Conservation (phyloP, 1,284 basidiomycete species). For the Trichosporon coremiiforme region DNA sequence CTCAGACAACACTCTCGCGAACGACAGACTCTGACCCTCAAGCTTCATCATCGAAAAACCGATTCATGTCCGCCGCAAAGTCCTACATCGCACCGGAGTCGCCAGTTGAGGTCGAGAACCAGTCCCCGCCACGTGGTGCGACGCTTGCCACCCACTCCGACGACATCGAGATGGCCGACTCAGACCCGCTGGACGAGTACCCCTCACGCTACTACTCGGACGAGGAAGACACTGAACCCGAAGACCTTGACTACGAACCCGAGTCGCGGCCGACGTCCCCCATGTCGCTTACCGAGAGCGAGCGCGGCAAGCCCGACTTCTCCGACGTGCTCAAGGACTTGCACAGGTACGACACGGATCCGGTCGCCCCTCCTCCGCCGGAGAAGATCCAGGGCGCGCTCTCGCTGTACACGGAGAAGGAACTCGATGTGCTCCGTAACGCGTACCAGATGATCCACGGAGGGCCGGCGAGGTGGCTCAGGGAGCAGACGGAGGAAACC, state of each 20-base stretch:
- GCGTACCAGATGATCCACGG: neutral
- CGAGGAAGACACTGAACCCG: conserved; percentile 6
- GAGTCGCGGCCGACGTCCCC: conserved; percentile 3
- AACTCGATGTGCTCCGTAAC: neutral
- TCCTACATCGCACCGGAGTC: neutral
- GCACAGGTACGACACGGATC: conserved; percentile 12
- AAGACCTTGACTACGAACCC: neutral
- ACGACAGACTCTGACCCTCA: neutral
- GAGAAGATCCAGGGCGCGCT: conserved; percentile 3
- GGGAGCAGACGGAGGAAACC: neutral
- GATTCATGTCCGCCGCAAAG: neutral
- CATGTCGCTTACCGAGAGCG: conserved; percentile 13
- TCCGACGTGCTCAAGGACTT: neutral
- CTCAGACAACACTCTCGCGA: neutral
- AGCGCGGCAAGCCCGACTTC: conserved; percentile 10
- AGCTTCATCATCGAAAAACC: neutral
- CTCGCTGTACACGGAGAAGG: conserved; percentile 11
- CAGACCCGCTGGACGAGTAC: neutral
- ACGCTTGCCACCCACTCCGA: neutral
- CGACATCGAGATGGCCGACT: neutral
- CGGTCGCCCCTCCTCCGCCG: neutral
- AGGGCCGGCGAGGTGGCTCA: conserved; percentile 1
- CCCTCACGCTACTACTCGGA: conserved; percentile 3
- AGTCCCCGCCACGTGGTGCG: neutral
- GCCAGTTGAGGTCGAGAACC: conserved; percentile 8